phyloP scores from a whole-genome alignment of 1,284 basidiomycete genomes.

The Moesziomyces aphidis region DNA sequence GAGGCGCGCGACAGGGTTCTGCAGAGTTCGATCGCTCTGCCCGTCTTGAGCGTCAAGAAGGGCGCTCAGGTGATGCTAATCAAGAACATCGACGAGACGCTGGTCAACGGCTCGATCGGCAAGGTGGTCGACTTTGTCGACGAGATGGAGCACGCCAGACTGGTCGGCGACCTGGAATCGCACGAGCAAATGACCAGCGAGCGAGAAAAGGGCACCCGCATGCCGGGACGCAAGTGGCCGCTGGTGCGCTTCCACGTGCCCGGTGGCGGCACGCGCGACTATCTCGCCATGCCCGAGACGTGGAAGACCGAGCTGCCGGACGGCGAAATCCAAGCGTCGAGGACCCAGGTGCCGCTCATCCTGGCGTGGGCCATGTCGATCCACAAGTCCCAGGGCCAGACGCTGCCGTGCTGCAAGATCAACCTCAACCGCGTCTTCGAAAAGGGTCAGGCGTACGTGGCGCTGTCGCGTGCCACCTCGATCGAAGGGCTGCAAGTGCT shows the following conservation, averaged over 20 bases:
- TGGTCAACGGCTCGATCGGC: conserved; percentile 87
- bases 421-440: conserved; percentile 64
- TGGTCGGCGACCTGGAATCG: conserved; percentile 59
- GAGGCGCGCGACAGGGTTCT: conserved; percentile 51
- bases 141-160: conserved; percentile 41
- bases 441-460: conserved; percentile 86
- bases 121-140: conserved; percentile 70
- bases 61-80: conserved; percentile 78
- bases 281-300: conserved; percentile 55
- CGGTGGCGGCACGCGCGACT: conserved; percentile 53
- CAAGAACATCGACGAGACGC: conserved; percentile 79
- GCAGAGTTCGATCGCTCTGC: conserved; percentile 57
- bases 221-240: conserved; percentile 49
- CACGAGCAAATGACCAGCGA: conserved; percentile 42
- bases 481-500: conserved; percentile 90
- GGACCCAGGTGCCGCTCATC: conserved; percentile 65
- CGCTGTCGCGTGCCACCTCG: conserved; percentile 91
- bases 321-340: conserved; percentile 64
- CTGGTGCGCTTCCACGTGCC: conserved; percentile 60
- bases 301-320: conserved; percentile 69
- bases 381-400: conserved; percentile 67
- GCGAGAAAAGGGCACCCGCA: conserved; percentile 55
- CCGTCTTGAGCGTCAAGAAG: conserved; percentile 74
- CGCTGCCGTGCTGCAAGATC: conserved; percentile 62
- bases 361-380: conserved; percentile 67